phyloP scores from a whole-genome alignment of 306 rosid genomes.

The Cucurbita ficifolia region DNA sequence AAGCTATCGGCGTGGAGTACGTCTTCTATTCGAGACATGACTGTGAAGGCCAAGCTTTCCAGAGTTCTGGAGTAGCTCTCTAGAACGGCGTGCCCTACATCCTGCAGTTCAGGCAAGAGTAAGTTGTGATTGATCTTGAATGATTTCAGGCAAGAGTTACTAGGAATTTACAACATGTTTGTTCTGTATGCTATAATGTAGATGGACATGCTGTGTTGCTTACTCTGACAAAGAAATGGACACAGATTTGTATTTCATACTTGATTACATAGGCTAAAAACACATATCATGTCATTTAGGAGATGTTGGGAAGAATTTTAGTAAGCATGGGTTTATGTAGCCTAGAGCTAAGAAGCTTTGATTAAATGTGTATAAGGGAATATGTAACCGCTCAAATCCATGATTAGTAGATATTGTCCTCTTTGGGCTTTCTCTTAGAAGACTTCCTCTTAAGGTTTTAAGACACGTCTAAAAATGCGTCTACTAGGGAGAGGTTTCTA shows the following conservation, averaged over 20 bases:
- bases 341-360: neutral
- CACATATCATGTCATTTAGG: neutral
- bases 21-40: constrained; percentile 86
- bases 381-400: no score
- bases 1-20: constrained; percentile 57
- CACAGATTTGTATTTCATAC: neutral
- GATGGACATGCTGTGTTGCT: neutral
- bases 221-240: neutral
- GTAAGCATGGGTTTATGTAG: neutral
- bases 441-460: no score
- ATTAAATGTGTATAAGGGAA: neutral
- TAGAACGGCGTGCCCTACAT: constrained; percentile 85
- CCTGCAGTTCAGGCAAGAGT: constrained; percentile 30
- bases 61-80: constrained; percentile 92
- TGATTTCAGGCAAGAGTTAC: neutral
- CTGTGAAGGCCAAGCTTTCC: constrained; percentile 91
- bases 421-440: no score
- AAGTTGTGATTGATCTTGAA: neutral
- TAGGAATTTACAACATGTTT: neutral
- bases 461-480: no score
- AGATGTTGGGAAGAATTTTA: neutral
- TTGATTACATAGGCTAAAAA: neutral
- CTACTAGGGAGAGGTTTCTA: no score
- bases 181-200: neutral
- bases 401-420: no score